A percentile compares a stretch with the other conserved stretches of the same genome.
Evolutionary conservation across 345 rosid species (phyloP).

Genomic region (Erodium maritimum): DNA sequence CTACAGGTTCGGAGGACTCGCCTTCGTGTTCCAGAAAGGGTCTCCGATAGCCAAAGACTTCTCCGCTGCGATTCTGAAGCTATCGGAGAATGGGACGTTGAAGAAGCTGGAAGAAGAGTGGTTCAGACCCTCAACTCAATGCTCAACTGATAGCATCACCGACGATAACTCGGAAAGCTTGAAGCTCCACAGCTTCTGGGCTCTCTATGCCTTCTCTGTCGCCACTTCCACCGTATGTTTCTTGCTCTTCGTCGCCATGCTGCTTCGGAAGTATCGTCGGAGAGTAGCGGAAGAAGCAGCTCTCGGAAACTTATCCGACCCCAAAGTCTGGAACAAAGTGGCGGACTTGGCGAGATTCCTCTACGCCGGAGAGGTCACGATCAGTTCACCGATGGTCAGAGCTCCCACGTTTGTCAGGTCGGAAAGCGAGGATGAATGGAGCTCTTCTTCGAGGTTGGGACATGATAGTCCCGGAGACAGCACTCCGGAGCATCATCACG

Average conservation of each 20-base stretch:
- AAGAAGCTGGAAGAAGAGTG: conserved; percentile 17
- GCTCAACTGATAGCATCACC: conserved; percentile 12
- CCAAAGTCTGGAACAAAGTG: not conserved
- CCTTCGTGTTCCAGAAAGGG: conserved; percentile 40
- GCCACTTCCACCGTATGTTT: conserved; percentile 27
- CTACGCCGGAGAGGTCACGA: not conserved
- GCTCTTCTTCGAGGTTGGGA: not conserved
- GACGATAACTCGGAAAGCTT: conserved; percentile 14
- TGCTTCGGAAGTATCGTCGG: conserved; percentile 4
- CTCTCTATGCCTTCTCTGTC: conserved; percentile 24
- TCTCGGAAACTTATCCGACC: no score
- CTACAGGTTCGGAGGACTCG: conserved; percentile 47
- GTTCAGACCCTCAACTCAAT: conserved; percentile 15
- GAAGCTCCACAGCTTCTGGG: conserved; percentile 34
- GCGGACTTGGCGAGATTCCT: not conserved
- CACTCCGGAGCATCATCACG: not conserved
- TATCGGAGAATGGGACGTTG: conserved; percentile 29
- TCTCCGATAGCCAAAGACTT: conserved; percentile 32
- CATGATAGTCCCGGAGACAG: not conserved
- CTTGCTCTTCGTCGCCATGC: conserved; percentile 14
- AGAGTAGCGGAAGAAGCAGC: not conserved
- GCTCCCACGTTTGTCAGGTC: not conserved
- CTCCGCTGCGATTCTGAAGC: conserved; percentile 31
- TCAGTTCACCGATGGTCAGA: not conserved
- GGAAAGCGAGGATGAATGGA: not conserved